These are phyloP conservation scores for Colletotrichum cereale DNA, from an alignment of 2,329 filamentous ascomycete species.

Conservation along the genomic window DNA sequence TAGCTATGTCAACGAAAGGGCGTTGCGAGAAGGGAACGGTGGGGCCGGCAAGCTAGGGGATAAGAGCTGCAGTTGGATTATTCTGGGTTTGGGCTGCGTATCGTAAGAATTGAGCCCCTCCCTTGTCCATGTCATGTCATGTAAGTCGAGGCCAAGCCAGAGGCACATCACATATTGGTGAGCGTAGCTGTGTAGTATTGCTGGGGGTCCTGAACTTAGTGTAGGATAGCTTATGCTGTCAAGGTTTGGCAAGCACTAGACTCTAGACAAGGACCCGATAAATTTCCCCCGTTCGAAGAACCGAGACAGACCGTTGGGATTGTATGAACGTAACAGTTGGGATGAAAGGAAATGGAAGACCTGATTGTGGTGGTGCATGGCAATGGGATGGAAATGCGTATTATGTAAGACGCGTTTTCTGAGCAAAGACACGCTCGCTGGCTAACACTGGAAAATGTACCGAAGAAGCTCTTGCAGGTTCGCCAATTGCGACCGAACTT, in stretches of 20 bases:
- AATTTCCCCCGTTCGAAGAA: too few relatives aligned
- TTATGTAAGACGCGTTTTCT: slow-evolving; percentile 23
- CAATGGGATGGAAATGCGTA: neutral
- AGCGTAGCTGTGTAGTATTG: neutral
- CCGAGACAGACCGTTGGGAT: neutral
- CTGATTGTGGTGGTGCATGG: neutral
- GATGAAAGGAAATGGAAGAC: neutral
- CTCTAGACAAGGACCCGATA: too few relatives aligned
- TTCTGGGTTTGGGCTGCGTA: neutral
- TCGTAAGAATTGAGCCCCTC: neutral
- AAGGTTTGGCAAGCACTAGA: neutral
- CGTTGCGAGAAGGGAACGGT: neutral
- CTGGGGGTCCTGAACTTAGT: too few relatives aligned
- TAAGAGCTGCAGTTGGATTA: neutral
- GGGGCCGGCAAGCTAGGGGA: neutral
- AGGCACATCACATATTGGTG: neutral
- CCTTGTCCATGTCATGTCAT: neutral
- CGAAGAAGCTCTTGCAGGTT: slow-evolving; percentile 21
- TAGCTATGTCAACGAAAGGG: slow-evolving; percentile 32
- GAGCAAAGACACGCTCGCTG: slow-evolving; percentile 3
- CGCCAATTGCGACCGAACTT: slow-evolving; percentile 5
- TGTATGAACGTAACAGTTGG: neutral
- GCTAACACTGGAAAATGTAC: slow-evolving; percentile 13
- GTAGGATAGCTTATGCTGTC: neutral
- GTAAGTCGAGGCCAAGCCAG: neutral